Percentiles rank a stretch among this genome's conserved stretches.
phyloP scores from a whole-genome alignment of 1,284 basidiomycete genomes.

The Moniliella sp. region DNA sequence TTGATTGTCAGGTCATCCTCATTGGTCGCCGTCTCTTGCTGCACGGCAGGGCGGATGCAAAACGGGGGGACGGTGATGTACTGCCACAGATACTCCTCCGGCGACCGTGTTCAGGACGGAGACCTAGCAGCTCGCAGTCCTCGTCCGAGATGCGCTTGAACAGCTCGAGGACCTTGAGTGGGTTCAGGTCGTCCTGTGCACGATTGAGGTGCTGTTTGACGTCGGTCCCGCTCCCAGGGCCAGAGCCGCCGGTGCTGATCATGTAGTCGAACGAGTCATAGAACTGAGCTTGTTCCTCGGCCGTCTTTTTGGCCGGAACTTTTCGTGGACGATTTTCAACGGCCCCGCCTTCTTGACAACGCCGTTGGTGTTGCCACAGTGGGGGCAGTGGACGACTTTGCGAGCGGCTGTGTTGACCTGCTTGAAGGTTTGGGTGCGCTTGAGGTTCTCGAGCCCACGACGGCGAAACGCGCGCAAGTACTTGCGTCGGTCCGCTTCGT shows the following conservation, averaged over 20 bases:
- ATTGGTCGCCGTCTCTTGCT: conserved; percentile 60
- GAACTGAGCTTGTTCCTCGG: conserved; percentile 68
- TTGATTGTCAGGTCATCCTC: conserved; percentile 97
- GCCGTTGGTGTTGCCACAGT: conserved; percentile 80
- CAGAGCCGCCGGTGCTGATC: conserved; percentile 42
- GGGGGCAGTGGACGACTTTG: conserved; percentile 75
- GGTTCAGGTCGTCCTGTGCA: conserved; percentile 82
- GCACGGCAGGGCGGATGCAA: conserved; percentile 86
- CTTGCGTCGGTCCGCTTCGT: conserved; percentile 60
- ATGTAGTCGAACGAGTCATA: conserved; percentile 63
- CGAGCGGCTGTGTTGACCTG: conserved; percentile 70
- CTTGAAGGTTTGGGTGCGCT: conserved; percentile 64
- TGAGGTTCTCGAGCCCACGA: conserved; percentile 75
- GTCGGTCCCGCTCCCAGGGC: conserved; percentile 46
- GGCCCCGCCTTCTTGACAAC: conserved; percentile 88
- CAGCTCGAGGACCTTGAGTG: conserved; percentile 73
- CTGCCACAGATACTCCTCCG: conserved; percentile 97
- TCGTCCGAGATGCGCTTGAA: conserved; percentile 76
- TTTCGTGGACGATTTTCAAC: conserved; percentile 89
- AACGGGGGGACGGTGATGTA: conserved; percentile 95
- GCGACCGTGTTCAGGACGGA: conserved; percentile 74
- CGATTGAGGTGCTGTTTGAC: conserved; percentile 65
- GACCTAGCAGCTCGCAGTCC: conserved; percentile 83
- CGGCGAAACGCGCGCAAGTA: conserved; percentile 74
- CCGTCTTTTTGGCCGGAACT: conserved; percentile 81